A percentile compares a stretch with the other conserved stretches of the same genome.
phyloP scores from a whole-genome alignment of 306 rosid genomes.

The Quercus parvula region DNA sequence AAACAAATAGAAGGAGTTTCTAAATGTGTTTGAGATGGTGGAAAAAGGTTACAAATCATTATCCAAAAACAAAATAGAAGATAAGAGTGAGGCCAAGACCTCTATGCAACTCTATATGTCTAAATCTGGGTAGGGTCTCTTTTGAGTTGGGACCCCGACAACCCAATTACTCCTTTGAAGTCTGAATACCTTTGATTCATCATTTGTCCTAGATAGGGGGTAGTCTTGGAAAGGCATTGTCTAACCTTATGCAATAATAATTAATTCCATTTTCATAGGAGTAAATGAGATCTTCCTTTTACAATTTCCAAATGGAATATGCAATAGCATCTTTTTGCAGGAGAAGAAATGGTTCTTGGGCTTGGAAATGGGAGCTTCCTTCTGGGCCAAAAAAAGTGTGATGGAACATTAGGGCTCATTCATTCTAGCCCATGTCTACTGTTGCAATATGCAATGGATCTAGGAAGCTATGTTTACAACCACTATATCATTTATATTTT shows the following conservation, averaged over 20 bases:
- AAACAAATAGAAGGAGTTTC: not conserved
- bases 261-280: not conserved
- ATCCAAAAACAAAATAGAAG: not conserved
- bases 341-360: not conserved
- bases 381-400: too few species aligned
- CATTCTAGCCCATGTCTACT: too few species aligned
- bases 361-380: not conserved
- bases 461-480: too few species aligned
- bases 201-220: not conserved
- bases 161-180: not conserved
- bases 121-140: not conserved
- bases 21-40: not conserved
- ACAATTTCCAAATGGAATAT: not conserved
- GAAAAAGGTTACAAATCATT: not conserved
- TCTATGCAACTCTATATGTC: not conserved
- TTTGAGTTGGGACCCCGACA: conserved; percentile 1
- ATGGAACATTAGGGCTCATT: too few species aligned
- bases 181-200: not conserved
- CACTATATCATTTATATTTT: too few species aligned
- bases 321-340: not conserved
- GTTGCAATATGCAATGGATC: too few species aligned
- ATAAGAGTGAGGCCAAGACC: not conserved
- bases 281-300: not conserved
- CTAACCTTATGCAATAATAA: not conserved
- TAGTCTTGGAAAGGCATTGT: not conserved